phyloP scores from a whole-genome alignment of 2,329 filamentous ascomycete genomes.

The Akanthomyces lecanii region DNA sequence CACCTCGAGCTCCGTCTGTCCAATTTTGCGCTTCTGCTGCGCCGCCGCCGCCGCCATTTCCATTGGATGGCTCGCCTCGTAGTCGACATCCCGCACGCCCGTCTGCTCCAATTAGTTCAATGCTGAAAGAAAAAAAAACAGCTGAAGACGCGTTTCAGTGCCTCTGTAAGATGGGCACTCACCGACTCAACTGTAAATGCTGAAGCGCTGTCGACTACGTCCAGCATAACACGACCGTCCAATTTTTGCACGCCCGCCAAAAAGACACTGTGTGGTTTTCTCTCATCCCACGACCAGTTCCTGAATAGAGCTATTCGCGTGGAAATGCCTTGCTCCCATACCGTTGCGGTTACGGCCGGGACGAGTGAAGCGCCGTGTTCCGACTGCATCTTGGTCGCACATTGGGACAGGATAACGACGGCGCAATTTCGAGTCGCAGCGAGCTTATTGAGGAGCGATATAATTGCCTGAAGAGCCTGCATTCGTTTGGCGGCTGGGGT shows the following conservation, averaged over 20 bases:
- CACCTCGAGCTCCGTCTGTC: constrained; percentile 55
- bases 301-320: constrained; percentile 73
- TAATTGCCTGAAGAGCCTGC: constrained; percentile 57
- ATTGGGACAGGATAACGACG: constrained; percentile 72
- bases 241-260: constrained; percentile 63
- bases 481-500: constrained; percentile 40
- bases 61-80: constrained; percentile 35
- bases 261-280: constrained; percentile 45
- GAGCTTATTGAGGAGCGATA: constrained; percentile 68
- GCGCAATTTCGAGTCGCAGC: constrained; percentile 70
- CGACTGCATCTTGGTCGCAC: constrained; percentile 72
- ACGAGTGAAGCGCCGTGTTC: constrained; percentile 64
- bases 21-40: constrained; percentile 59
- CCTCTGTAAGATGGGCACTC: constrained; percentile 23
- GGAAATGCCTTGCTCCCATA: constrained; percentile 76
- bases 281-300: constrained; percentile 60
- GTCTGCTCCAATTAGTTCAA: constrained; percentile 33
- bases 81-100: constrained; percentile 40
- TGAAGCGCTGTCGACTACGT: constrained; percentile 40
- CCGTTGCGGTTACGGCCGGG: constrained; percentile 67
- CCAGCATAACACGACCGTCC: constrained; percentile 45
- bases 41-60: constrained; percentile 31
- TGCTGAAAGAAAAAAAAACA: background rate
- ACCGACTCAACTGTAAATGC: constrained; percentile 49
- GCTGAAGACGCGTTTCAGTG: background rate